Evolutionary conservation across 1,284 basidiomycete genomes (phyloP), one percentile per base, ranked within the genome.

Genomic region (Tylopilus sp.): DNA sequence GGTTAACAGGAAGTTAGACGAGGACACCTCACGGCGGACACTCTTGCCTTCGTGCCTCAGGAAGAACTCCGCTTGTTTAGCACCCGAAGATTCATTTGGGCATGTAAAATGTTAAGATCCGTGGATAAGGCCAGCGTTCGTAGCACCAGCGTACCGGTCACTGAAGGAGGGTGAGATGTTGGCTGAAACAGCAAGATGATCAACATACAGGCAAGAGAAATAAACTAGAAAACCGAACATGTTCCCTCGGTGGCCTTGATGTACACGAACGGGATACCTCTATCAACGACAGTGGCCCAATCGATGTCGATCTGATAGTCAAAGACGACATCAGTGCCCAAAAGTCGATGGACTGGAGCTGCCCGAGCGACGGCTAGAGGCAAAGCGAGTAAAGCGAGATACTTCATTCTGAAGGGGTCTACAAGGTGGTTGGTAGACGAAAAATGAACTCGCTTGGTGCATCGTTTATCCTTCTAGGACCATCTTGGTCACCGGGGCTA

Each of bases 1-100:
- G 55, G 78, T 74, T 76, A 46, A 39, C 17, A 48, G 7, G 46
- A 2, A 48, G 48, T 59, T 11, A 44, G 46, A n/a, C 2, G 30
- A 31, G n/a, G 4, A 28, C 11, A 36, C 14, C 10, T 18, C 50
- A 11, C 3, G n/a, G 34, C 20, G n/a, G 6, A 9, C 3, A 24
- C 8, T 69, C 70, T 57, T 30, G 75, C 80, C 84, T 50, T 84
- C 83, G 53, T 85, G 64, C 2, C 71, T 68, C 11, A 84, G 61
- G 71, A 86, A 86, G 65, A 67, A 78, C 7, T 66, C 64, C 8
- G 78, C 78, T 54, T 81, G 78, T 7, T 66, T 59, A 2, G 75
- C 72, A 21, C 50, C 78, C 7, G 64, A 63, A 2, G 74, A 73
- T 4, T 34, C 6, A 50, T 71, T 65, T 0, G 76, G 76, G 51